These are phyloP conservation scores for Fusarium beomiforme DNA, from an alignment of 2,329 filamentous ascomycete species.

Conservation along the genomic window DNA sequence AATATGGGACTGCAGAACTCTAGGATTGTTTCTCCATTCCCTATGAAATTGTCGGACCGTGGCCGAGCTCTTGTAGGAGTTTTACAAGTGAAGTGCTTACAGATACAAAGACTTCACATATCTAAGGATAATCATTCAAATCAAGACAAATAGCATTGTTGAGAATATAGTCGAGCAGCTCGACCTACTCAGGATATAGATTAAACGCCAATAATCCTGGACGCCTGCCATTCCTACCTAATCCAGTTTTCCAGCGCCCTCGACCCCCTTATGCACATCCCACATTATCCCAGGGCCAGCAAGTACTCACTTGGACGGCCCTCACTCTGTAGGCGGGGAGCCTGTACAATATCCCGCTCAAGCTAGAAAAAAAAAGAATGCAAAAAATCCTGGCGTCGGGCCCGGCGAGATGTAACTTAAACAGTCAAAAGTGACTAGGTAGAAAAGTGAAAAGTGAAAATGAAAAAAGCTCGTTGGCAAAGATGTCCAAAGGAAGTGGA, in stretches of 20 bases:
- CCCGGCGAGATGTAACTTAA: slow-evolving; percentile 32
- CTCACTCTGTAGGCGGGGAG: slow-evolving; percentile 9
- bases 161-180: slow-evolving; percentile 35
- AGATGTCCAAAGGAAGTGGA: slow-evolving; percentile 28
- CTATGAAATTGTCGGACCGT: too few species aligned
- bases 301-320: slow-evolving; percentile 11
- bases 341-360: slow-evolving; percentile 4
- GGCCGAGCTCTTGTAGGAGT: not conserved
- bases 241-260: slow-evolving; percentile 28
- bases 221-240: slow-evolving; percentile 31
- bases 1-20: not conserved
- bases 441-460: not conserved
- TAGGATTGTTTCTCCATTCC: too few species aligned
- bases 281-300: slow-evolving; percentile 33
- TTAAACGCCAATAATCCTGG: slow-evolving; percentile 35
- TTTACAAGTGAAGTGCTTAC: not conserved
- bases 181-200: slow-evolving; percentile 41
- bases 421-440: slow-evolving; percentile 14
- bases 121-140: not conserved
- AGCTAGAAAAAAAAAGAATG: slow-evolving; percentile 14
- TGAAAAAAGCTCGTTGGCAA: slow-evolving; percentile 13
- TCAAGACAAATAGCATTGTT: slow-evolving; percentile 38
- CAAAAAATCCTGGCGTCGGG: slow-evolving; percentile 35
- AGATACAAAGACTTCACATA: not conserved
- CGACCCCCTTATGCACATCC: slow-evolving; percentile 27